These are phyloP conservation scores for Hyphopichia khmerensis DNA, from an alignment of 1,139 yeast genomes.

Conservation along the genomic window DNA sequence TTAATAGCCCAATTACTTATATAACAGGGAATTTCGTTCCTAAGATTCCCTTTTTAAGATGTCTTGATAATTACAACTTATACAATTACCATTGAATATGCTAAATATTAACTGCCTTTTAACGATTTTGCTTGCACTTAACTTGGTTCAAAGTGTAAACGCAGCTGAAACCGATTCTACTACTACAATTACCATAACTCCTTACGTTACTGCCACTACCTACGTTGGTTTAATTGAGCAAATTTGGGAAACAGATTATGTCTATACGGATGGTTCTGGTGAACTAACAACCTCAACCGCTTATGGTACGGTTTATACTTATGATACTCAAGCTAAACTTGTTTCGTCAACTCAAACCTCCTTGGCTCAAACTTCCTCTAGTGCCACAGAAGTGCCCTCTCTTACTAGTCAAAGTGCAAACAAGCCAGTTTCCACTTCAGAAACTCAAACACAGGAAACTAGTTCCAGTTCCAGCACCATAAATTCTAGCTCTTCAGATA, in stretches of 20 bases:
- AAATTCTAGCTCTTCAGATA: background rate
- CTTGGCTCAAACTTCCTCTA: too few species aligned
- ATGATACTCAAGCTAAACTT: too few species aligned
- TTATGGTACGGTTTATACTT: slow-evolving; percentile 22
- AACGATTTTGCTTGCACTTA: slow-evolving; percentile 1
- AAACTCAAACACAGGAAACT: slow-evolving; percentile 3
- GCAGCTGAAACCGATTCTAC: slow-evolving; percentile 17
- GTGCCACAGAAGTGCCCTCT: slow-evolving; percentile 7
- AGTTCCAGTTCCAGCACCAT: background rate
- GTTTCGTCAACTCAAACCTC: too few species aligned
- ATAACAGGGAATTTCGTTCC: too few species aligned
- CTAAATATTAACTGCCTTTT: background rate
- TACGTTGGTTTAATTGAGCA: slow-evolving; percentile 27
- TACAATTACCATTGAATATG: too few species aligned
- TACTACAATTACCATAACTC: slow-evolving; percentile 27
- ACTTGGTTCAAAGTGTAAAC: background rate
- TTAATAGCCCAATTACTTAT: too few species aligned
- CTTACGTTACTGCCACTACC: slow-evolving; percentile 30
- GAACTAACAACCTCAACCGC: slow-evolving; percentile 32
- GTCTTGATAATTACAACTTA: too few species aligned
- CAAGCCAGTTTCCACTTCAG: background rate
- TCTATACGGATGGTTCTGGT: slow-evolving; percentile 32
- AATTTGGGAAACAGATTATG: slow-evolving; percentile 33
- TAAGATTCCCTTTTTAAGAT: too few species aligned
- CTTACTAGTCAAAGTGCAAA: slow-evolving; percentile 5